Conservation (phyloP, 345 rosid genomes). For the Arabis hirsuta region DNA sequence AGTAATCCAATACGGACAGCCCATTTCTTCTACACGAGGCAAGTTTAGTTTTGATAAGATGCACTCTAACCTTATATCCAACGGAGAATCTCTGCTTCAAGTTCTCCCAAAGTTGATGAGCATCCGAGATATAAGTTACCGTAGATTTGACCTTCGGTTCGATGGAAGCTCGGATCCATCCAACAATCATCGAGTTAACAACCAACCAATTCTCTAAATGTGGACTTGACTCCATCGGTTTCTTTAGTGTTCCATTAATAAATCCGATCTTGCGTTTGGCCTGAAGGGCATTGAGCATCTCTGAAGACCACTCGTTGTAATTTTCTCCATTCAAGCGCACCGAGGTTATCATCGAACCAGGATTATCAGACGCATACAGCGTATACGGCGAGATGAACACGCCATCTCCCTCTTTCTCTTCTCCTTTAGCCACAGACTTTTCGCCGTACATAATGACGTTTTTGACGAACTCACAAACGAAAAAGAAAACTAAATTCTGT, state of each 20-base stretch:
- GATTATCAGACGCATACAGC: background rate
- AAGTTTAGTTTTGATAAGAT: background rate
- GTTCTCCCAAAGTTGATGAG: too few species aligned
- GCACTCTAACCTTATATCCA: background rate
- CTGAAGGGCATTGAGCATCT: background rate
- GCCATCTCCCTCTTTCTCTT: too few species aligned
- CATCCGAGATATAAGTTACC: too few species aligned
- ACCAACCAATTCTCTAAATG: background rate
- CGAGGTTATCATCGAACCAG: background rate
- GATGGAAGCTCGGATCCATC: background rate
- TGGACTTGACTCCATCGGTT: background rate
- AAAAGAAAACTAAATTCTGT: too few species aligned
- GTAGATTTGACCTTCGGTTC: background rate
- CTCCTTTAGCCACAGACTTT: too few species aligned
- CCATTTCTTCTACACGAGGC: background rate
- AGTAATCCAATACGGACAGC: background rate
- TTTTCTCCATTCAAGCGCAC: background rate
- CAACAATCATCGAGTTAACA: background rate
- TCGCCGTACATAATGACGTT: too few species aligned
- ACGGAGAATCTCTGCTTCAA: background rate
- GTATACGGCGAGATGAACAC: too few species aligned
- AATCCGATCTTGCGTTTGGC: background rate
- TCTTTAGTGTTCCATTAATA: background rate
- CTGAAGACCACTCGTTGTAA: background rate
- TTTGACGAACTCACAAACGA: too few species aligned